Base-by-base conservation (phyloP, 2,329 filamentous ascomycete genomes). In the Endothia cerciana region DNA sequence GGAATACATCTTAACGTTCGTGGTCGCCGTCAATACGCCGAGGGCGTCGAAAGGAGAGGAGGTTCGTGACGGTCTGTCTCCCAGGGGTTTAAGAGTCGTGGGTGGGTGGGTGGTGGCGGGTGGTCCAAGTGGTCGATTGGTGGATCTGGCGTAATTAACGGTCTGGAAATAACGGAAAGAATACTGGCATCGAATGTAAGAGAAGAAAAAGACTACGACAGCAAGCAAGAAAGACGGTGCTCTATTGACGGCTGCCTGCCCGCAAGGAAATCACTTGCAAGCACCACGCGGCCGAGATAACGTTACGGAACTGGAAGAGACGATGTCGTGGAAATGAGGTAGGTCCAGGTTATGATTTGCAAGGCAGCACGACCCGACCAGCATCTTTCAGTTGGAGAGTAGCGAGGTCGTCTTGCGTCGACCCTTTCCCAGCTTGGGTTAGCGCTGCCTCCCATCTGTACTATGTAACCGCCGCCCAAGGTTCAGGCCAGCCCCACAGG, bases 1-100 rank as follows among this genome's bases (percentile, higher is more conserved):
- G 71, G 93, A 95, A 82, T 92, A 98, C 94, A 97, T 97, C 79
- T 74, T 69, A 70, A 67, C 60, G 57, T 49, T 36, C 13, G 17
- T 36, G n/a, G 38, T 59, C 65, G 57, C 47, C 60, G 57, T 45
- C 64, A 43, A 47, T 57, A 58, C 49, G 38, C 45, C 38, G 38
- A 43, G 36, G 40, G 38, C 59, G 63, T 56, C 8, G 33, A 38
- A 40, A 22, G 15, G 45, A 19, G 36, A 30, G 6, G 22, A 22
- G 47, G 22, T 56, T 25, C 61, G 45, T 40, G 58, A 60, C 22
- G 55, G n/a, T 41, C 22, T 13, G n/a, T 41, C 22, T 13, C 36
- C 61, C 51, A 57, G 53, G 51, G 61, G 28, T 49, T 6, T 22
- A n/a, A 55, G 58, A 61, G 53, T 8, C 17, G 62, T 36, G 60